phyloP scores from a whole-genome alignment of 768 basidiomycete species.

The Mycena vulgaris region DNA sequence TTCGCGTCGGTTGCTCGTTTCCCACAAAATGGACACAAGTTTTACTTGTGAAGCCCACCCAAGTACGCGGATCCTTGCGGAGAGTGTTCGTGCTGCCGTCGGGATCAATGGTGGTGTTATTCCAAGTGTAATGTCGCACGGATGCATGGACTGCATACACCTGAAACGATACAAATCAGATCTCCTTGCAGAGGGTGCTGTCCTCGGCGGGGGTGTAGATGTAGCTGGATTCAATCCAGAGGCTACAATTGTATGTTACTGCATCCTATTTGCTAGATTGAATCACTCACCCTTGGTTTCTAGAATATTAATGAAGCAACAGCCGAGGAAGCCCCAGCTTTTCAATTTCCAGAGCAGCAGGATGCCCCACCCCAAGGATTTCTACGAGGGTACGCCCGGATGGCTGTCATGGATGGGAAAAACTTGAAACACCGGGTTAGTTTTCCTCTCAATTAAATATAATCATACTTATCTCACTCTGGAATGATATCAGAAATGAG shows the following conservation, averaged over 20 bases:
- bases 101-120: slow-evolving; percentile 36
- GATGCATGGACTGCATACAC: neutral
- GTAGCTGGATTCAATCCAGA: neutral
- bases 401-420: slow-evolving; percentile 53
- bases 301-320: neutral
- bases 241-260: too few species aligned
- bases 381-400: slow-evolving; percentile 40
- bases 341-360: slow-evolving; percentile 19
- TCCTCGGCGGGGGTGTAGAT: neutral
- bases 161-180: neutral
- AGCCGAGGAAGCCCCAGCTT: neutral
- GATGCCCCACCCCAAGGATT: slow-evolving; percentile 17
- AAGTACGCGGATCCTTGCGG: slow-evolving; percentile 13
- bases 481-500: too few species aligned
- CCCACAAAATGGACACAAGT: slow-evolving; percentile 16
- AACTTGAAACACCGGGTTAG: slow-evolving; percentile 43
- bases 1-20: slow-evolving; percentile 36
- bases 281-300: neutral
- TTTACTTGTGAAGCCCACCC: slow-evolving; percentile 36
- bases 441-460: too few species aligned
- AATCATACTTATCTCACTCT: too few species aligned
- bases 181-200: neutral
- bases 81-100: slow-evolving; percentile 28
- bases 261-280: neutral
- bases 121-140: neutral